Evolutionary conservation across 352 stramenopile species (phyloP).

Genomic region (Vaucheria bursata): DNA sequence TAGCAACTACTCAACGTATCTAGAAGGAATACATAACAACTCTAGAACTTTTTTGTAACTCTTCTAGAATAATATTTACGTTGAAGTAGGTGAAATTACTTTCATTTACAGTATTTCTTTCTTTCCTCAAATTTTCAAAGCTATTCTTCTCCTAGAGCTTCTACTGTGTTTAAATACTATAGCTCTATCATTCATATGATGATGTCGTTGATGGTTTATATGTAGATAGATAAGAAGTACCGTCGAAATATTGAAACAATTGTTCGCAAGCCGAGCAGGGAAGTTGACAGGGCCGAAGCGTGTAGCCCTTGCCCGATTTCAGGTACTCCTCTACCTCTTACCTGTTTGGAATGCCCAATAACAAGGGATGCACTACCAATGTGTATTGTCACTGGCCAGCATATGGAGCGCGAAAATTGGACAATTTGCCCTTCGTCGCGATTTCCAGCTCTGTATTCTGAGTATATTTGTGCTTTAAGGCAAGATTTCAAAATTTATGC

Average conservation of each 20-base stretch:
- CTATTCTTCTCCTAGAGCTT: too few relatives aligned
- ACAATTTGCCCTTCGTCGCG: slow-evolving; percentile 71
- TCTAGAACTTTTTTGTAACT: too few relatives aligned
- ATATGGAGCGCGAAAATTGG: slow-evolving; percentile 86
- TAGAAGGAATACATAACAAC: too few relatives aligned
- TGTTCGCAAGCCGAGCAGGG: slow-evolving; percentile 75
- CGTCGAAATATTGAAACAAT: slow-evolving; percentile 82
- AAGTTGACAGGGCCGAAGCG: slow-evolving; percentile 45
- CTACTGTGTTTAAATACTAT: too few relatives aligned
- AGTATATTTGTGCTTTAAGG: slow-evolving; percentile 53
- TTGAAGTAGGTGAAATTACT: too few relatives aligned
- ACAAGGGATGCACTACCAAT: slow-evolving; percentile 81
- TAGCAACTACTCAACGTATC: too few relatives aligned
- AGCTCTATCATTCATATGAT: too few relatives aligned
- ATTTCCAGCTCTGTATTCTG: slow-evolving; percentile 75
- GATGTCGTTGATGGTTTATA: background rate
- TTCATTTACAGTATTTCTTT: too few relatives aligned
- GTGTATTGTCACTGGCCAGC: slow-evolving; percentile 78
- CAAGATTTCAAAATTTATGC: background rate
- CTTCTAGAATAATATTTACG: too few relatives aligned
- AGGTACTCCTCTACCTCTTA: slow-evolving; percentile 57
- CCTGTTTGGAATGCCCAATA: slow-evolving; percentile 71
- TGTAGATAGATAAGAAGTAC: slow-evolving; percentile 54
- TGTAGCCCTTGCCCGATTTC: background rate
- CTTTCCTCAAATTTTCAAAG: too few relatives aligned